These are phyloP conservation scores for Xylariales sp. DNA, from an alignment of 2,329 filamentous ascomycete genomes.

Conservation along the genomic window DNA sequence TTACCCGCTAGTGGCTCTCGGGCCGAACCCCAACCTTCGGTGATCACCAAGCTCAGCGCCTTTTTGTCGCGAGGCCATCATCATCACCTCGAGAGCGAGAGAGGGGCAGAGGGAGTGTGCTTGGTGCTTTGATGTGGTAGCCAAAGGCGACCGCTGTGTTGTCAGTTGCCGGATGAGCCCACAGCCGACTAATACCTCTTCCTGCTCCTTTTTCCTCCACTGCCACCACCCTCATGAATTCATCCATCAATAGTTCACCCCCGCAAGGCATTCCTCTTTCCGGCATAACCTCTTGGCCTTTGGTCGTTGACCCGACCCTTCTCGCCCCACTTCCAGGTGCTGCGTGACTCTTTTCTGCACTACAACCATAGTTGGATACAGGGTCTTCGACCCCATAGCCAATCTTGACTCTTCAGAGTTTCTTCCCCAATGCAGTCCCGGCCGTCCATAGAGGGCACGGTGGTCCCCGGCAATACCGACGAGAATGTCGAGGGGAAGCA, in stretches of 20 bases:
- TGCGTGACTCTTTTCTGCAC: conserved; percentile 52
- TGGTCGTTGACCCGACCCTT: conserved; percentile 47
- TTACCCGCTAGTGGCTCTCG: conserved; percentile 6
- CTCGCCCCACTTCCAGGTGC: conserved; percentile 49
- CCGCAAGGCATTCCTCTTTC: conserved; percentile 52
- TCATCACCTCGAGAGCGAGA: conserved; percentile 36
- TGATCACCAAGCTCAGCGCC: conserved; percentile 37
- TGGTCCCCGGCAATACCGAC: conserved; percentile 53
- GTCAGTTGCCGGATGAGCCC: conserved; percentile 48
- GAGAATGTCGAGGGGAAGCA: conserved; percentile 65
- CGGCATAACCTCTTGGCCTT: conserved; percentile 49
- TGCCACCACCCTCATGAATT: conserved; percentile 50
- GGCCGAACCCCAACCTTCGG: neutral
- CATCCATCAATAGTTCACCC: conserved; percentile 51
- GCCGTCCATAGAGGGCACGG: conserved; percentile 61
- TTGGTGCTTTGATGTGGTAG: conserved; percentile 40
- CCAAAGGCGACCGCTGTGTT: conserved; percentile 35
- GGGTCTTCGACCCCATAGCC: conserved; percentile 47
- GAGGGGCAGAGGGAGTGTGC: conserved; percentile 29
- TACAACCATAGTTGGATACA: conserved; percentile 50
- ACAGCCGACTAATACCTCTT: conserved; percentile 44
- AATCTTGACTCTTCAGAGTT: conserved; percentile 46
- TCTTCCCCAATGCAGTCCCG: conserved; percentile 58
- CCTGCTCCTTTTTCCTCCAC: conserved; percentile 33
- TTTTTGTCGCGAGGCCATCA: conserved; percentile 34